Evolutionary conservation across 1,284 basidiomycete genomes (phyloP).

Genomic region (Porogramme epimiltina): DNA sequence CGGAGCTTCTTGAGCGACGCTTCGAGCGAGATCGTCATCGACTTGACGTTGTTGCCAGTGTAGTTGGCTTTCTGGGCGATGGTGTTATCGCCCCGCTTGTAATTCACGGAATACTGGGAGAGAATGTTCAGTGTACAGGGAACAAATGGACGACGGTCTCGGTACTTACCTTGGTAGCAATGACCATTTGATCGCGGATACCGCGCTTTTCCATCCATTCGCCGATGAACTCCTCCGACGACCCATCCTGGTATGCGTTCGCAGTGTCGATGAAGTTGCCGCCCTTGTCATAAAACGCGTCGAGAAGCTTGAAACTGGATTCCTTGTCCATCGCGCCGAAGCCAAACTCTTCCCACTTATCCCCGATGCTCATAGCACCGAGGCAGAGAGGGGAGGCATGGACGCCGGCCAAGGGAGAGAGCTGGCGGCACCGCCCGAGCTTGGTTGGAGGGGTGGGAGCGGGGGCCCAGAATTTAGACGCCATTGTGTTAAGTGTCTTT

Average conservation of each 20-base stretch:
- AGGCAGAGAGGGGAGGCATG: conserved; percentile 49
- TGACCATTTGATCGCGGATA: conserved; percentile 44
- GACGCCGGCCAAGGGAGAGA: conserved; percentile 27
- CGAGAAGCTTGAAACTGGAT: conserved; percentile 35
- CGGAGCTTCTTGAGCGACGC: conserved; percentile 45
- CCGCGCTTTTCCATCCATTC: conserved; percentile 46
- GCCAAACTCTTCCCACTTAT: conserved; percentile 42
- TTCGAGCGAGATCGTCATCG: conserved; percentile 35
- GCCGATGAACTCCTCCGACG: conserved; percentile 38
- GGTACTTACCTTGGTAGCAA: conserved; percentile 42
- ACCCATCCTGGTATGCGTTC: conserved; percentile 35
- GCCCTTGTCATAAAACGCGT: conserved; percentile 34
- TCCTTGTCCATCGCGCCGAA: conserved; percentile 43
- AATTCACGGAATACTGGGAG: conserved; percentile 37
- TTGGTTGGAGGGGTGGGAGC: conserved; percentile 18
- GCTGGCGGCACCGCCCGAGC: conserved; percentile 24
- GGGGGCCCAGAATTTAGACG: conserved; percentile 16
- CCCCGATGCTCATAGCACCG: conserved; percentile 56
- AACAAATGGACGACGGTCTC: background rate
- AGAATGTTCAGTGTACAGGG: background rate
- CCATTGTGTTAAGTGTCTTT: no score
- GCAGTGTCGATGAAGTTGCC: conserved; percentile 38
- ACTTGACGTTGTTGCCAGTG: conserved; percentile 39
- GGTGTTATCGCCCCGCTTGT: conserved; percentile 18
- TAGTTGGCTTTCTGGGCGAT: conserved; percentile 33